Percentiles rank a stretch among this genome's conserved stretches.
phyloP scores from a whole-genome alignment of 2,329 filamentous ascomycete species.

The Rhinocladiella mackenziei region DNA sequence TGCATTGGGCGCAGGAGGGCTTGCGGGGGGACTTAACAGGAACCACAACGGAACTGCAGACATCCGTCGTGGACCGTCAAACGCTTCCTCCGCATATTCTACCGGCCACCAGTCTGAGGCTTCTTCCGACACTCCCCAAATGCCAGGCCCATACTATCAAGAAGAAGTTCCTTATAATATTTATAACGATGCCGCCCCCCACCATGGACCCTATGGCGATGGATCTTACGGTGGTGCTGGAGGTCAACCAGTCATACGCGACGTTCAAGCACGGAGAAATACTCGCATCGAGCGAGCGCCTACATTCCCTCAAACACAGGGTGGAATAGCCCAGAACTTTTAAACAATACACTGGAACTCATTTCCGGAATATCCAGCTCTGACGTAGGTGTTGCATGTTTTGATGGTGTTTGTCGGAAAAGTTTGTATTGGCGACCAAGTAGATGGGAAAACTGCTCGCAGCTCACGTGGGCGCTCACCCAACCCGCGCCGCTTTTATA shows the following conservation, averaged over 20 bases:
- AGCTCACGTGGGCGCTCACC: too few relatives aligned
- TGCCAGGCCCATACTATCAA: conserved; percentile 51
- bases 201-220: conserved; percentile 53
- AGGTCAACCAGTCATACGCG: conserved; percentile 78
- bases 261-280: conserved; percentile 87
- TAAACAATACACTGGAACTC: conserved; percentile 41
- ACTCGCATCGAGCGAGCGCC: conserved; percentile 89
- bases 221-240: conserved; percentile 48
- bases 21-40: conserved; percentile 13
- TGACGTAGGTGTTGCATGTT: too few relatives aligned
- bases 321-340: conserved; percentile 95
- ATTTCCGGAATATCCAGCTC: too few relatives aligned
- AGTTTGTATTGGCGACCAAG: too few relatives aligned
- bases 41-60: conserved; percentile 51
- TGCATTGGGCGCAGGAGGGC: conserved; percentile 59
- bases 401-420: conserved; percentile 1
- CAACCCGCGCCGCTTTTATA: too few relatives aligned
- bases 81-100: conserved; percentile 94
- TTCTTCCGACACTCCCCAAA: conserved; percentile 49
- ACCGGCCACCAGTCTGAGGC: conserved; percentile 56
- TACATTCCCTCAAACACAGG: conserved; percentile 76
- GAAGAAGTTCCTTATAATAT: conserved; percentile 51
- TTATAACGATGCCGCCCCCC: conserved; percentile 44
- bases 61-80: conserved; percentile 84
- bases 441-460: too few relatives aligned